These are phyloP conservation scores for Nicotiana otophora DNA, from an alignment of 257 asterid genomes.

Conservation along the genomic window DNA sequence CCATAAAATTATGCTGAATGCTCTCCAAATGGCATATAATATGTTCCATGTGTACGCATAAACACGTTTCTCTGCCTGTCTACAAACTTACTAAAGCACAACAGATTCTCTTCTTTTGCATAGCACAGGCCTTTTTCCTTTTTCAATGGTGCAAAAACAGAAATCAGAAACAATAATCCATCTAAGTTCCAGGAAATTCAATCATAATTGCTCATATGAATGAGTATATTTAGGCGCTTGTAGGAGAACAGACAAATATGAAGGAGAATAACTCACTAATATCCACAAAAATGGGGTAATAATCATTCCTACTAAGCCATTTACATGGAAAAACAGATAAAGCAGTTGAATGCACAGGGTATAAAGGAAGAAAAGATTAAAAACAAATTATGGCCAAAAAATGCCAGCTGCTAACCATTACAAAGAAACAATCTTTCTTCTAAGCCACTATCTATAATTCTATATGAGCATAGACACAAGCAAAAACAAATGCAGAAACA, in stretches of 20 bases:
- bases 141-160: background rate
- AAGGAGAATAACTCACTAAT: background rate
- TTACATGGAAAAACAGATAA: background rate
- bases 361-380: background rate
- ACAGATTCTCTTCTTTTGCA: background rate
- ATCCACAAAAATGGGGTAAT: background rate
- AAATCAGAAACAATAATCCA: background rate
- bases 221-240: background rate
- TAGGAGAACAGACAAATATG: background rate
- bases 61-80: background rate
- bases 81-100: background rate
- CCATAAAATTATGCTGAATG: background rate
- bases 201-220: background rate
- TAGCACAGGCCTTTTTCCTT: background rate
- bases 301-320: background rate
- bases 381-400: background rate
- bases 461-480: background rate
- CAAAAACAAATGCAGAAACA: background rate
- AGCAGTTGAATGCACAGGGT: background rate
- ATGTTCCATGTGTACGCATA: background rate
- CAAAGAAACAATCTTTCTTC: background rate
- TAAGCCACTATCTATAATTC: background rate
- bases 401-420: background rate
- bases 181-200: background rate
- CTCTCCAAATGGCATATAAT: background rate